Base-by-base conservation (phyloP, 176 grass and related monocot genomes). In the Oryza australiensis region DNA sequence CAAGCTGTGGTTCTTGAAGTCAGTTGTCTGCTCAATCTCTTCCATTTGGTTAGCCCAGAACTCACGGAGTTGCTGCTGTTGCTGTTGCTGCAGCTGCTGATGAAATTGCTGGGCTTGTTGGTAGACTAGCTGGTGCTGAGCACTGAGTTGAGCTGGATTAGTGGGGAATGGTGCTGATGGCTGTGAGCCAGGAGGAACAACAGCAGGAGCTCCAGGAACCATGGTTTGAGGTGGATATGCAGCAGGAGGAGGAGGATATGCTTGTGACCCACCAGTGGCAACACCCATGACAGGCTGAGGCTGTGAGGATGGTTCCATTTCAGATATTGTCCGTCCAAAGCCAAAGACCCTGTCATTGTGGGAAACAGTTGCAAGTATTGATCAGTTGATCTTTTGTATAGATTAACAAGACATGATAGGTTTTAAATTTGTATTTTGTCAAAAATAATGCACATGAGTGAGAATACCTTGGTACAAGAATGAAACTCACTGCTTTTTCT, bases 1-100 rank as follows among this genome's bases (percentile, higher is more conserved):
- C 68, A 93, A 84, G 84, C 26, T 89, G 41, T 93, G 91, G 72
- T 93, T 89, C 84, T 89, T 93, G 73, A 93, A 93, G 81, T 93
- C 91, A 57, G 73, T 74, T 40, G 84, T 78, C 59, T 89, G 84
- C 55, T 85, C 87, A 5, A 92, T 82, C 37, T 92, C 87, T 23
- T 72, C 76, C 76, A 74, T 84, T 33, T 89, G 91, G 37, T 24
- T 84, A 76, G 67, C 34, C 91, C 91, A 92, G 60, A 92, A 92
- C 30, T 83, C 76, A 37, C 70, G 87, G 59, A 92, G 87, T 73
- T 89, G 84, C 63, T 90, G 79, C 62, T 86, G 84, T 7, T 87
- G 88, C 74, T 90, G 90, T 59, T 92, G 90, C 72, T 92, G 90
- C 12, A 86, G 71, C 78, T 91, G 90, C 26, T 92, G 90, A 22